Percentiles rank a stretch among this genome's conserved stretches.
phyloP scores from a whole-genome alignment of 495 filamentous ascomycete genomes.

The Chaetomium fimeti region DNA sequence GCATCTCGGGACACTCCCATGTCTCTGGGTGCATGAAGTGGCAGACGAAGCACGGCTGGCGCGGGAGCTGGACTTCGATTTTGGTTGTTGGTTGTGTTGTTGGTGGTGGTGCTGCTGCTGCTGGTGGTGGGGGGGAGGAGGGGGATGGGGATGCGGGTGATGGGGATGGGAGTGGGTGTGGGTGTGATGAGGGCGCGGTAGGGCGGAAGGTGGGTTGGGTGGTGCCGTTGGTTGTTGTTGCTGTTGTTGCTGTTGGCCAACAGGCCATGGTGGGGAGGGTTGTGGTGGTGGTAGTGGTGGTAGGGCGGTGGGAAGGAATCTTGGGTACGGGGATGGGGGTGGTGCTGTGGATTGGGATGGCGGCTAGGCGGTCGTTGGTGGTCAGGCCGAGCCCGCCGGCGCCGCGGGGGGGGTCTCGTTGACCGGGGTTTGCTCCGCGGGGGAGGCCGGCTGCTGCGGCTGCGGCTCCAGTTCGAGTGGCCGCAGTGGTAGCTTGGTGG shows the following conservation, averaged over 20 bases:
- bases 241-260: too few relatives aligned
- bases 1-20: slow-evolving; percentile 37
- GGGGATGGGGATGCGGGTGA: not conserved
- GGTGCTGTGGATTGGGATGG: not conserved
- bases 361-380: not conserved
- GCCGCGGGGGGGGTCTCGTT: not conserved
- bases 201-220: not conserved
- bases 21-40: slow-evolving; percentile 28
- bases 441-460: not conserved
- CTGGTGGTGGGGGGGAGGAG: not conserved
- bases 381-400: not conserved
- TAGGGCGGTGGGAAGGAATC: not conserved
- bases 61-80: not conserved
- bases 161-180: not conserved
- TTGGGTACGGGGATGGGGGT: not conserved
- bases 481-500: slow-evolving; percentile 5
- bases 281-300: not conserved
- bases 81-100: not conserved
- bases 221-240: not conserved
- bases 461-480: slow-evolving; percentile 10
- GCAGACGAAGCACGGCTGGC: slow-evolving; percentile 34
- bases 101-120: not conserved
- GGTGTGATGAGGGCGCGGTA: too few relatives aligned
- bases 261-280: not conserved
- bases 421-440: not conserved